phyloP scores from a whole-genome alignment of 1,284 basidiomycete species.

The Ceratobasidium sp. region DNA sequence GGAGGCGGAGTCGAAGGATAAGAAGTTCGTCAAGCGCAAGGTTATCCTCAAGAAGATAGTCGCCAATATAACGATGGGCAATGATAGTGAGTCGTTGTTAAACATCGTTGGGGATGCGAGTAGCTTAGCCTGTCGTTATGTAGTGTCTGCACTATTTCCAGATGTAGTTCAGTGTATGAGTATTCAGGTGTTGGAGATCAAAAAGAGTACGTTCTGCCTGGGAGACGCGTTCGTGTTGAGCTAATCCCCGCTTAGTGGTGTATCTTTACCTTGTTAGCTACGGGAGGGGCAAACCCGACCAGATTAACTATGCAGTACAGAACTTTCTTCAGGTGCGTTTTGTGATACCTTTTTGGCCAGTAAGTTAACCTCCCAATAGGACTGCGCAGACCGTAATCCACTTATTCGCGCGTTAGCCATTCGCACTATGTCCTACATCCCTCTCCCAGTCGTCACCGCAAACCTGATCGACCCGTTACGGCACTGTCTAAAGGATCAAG shows the following conservation, averaged over 20 bases:
- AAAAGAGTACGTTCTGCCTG: conserved; percentile 83
- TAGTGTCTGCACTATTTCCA: conserved; percentile 93
- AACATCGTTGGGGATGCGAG: not conserved
- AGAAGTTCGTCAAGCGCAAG: conserved; percentile 92
- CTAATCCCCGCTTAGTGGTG: conserved; percentile 73
- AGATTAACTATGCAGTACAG: conserved; percentile 88
- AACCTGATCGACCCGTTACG: conserved; percentile 87
- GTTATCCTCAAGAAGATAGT: conserved; percentile 95
- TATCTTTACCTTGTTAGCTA: conserved; percentile 95
- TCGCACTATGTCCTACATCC: conserved; percentile 96
- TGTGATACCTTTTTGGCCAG: conserved; percentile 23
- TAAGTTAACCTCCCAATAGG: conserved; percentile 62
- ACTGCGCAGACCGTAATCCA: conserved; percentile 92
- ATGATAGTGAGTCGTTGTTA: conserved; percentile 78
- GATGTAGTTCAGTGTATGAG: conserved; percentile 92
- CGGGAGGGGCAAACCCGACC: conserved; percentile 87
- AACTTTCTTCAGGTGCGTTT: conserved; percentile 84
- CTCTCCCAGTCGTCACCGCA: conserved; percentile 83
- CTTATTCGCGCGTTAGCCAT: conserved; percentile 93
- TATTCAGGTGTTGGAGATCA: conserved; percentile 93
- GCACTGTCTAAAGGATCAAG: conserved; percentile 88
- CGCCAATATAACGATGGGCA: conserved; percentile 96
- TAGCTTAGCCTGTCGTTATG: conserved; percentile 36
- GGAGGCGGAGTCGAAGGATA: conserved; percentile 91
- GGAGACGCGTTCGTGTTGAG: conserved; percentile 40